Percentiles rank a stretch among this genome's conserved stretches.
phyloP scores from a whole-genome alignment of 1,284 basidiomycete genomes.

The Cutaneotrichosporon mucoides region DNA sequence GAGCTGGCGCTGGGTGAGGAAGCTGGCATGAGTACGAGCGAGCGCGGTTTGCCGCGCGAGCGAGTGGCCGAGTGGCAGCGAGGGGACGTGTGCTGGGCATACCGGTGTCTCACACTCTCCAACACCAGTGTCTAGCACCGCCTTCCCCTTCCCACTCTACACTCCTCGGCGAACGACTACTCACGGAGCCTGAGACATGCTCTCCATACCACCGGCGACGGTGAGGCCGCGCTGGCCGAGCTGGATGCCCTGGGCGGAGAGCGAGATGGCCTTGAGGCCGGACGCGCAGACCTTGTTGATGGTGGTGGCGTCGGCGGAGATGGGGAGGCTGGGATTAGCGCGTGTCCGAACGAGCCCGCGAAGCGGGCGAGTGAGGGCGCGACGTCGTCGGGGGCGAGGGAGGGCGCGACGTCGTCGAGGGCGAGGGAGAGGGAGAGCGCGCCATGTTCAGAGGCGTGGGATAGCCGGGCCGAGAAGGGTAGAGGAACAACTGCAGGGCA shows the following conservation, averaged over 20 bases:
- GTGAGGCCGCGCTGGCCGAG: conserved; percentile 75
- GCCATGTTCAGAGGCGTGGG: too few species aligned
- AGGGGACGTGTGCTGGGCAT: too few species aligned
- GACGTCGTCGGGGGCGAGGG: not conserved
- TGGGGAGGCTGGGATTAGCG: conserved; percentile 55
- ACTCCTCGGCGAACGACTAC: conserved; percentile 35
- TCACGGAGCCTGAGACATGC: conserved; percentile 93
- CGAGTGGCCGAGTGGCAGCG: too few species aligned
- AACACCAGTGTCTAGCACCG: too few species aligned
- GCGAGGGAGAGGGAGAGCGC: too few species aligned
- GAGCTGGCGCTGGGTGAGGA: conserved; percentile 83
- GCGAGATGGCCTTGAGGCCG: conserved; percentile 90
- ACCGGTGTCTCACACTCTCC: too few species aligned
- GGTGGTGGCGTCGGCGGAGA: conserved; percentile 90
- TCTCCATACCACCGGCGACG: conserved; percentile 94
- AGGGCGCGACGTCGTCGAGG: too few species aligned
- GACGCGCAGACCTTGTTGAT: conserved; percentile 99
- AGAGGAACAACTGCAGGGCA: too few species aligned
- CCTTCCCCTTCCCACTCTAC: too few species aligned
- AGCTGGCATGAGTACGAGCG: conserved; percentile 55
- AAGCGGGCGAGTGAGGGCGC: not conserved
- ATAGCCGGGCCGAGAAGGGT: too few species aligned
- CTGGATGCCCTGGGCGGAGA: conserved; percentile 85
- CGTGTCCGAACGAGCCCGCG: conserved; percentile 9
- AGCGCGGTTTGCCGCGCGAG: not conserved